Evolutionary conservation across 345 rosid genomes (phyloP).

Genomic region (Reutealis trisperma): DNA sequence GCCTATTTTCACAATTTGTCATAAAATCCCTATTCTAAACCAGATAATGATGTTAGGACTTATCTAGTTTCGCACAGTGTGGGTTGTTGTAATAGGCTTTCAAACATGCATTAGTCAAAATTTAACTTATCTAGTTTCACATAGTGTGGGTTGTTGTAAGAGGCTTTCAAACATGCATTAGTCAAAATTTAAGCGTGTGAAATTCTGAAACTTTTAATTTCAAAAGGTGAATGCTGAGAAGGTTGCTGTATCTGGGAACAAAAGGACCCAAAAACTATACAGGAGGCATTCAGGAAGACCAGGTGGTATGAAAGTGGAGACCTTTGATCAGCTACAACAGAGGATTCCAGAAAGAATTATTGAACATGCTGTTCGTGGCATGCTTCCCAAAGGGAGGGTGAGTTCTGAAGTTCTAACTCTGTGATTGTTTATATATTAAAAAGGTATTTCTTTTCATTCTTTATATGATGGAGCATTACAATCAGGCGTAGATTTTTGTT

Average conservation of each 20-base stretch:
- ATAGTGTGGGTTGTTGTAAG: background rate
- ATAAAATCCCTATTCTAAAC: background rate
- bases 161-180: background rate
- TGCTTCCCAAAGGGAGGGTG: slow-evolving; percentile 99
- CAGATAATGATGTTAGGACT: too few relatives aligned
- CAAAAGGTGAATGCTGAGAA: slow-evolving; percentile 93
- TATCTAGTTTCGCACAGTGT: too few relatives aligned
- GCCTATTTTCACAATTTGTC: background rate
- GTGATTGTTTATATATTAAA: background rate
- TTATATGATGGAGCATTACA: background rate
- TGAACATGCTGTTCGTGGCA: slow-evolving; percentile 97
- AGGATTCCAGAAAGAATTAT: slow-evolving; percentile 96
- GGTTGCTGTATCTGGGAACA: slow-evolving; percentile 92
- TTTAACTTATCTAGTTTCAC: background rate
- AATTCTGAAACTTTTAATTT: slow-evolving; percentile 7
- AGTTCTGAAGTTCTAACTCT: slow-evolving; percentile 32
- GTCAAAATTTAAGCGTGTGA: background rate
- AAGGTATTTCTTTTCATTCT: background rate
- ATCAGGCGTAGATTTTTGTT: background rate
- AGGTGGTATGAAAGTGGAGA: slow-evolving; percentile 96
- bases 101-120: too few relatives aligned
- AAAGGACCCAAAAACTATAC: slow-evolving; percentile 90
- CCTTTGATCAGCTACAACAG: slow-evolving; percentile 82
- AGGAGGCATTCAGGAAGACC: slow-evolving; percentile 99
- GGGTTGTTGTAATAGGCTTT: too few relatives aligned